A percentile compares a stretch with the other conserved stretches of the same genome.
Conservation (phyloP, 257 asterid genomes). For the Ilex asprella region DNA sequence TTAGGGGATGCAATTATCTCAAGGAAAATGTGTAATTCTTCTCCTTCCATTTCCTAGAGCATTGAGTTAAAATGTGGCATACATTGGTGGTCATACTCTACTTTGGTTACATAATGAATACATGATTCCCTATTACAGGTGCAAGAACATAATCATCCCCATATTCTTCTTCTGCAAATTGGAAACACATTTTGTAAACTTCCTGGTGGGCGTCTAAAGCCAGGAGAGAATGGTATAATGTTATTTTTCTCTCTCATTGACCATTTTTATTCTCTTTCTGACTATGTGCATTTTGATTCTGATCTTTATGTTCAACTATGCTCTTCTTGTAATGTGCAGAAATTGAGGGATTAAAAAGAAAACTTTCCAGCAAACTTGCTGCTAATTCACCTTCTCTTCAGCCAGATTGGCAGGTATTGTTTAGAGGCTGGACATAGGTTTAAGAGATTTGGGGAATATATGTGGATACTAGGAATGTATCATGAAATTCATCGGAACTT, state of each 20-base stretch:
- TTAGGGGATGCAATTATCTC: no score
- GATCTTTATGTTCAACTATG: background rate
- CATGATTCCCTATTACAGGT: slow-evolving; percentile 42
- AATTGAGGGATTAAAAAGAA: slow-evolving; percentile 92
- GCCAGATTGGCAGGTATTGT: slow-evolving; percentile 97
- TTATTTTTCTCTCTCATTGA: slow-evolving; percentile 6
- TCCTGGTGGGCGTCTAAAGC: slow-evolving; percentile 97
- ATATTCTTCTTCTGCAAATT: slow-evolving; percentile 92
- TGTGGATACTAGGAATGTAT: background rate
- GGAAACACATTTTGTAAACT: slow-evolving; percentile 98
- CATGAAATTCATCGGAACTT: background rate
- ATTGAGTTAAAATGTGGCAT: no score
- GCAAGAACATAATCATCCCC: slow-evolving; percentile 98
- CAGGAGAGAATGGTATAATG: slow-evolving; percentile 88
- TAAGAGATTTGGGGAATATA: background rate
- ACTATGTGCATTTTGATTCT: background rate
- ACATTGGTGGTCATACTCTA: no score
- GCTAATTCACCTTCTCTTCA: slow-evolving; percentile 55
- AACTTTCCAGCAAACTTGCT: slow-evolving; percentile 97
- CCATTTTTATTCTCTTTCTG: background rate
- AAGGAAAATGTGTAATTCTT: no score
- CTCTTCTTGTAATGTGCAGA: slow-evolving; percentile 29
- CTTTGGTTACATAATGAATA: background rate
- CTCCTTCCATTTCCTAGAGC: no score
- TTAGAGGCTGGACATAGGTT: background rate